Conservation (phyloP, 768 basidiomycete species). For the Tubosaeta brunneosetosa region DNA sequence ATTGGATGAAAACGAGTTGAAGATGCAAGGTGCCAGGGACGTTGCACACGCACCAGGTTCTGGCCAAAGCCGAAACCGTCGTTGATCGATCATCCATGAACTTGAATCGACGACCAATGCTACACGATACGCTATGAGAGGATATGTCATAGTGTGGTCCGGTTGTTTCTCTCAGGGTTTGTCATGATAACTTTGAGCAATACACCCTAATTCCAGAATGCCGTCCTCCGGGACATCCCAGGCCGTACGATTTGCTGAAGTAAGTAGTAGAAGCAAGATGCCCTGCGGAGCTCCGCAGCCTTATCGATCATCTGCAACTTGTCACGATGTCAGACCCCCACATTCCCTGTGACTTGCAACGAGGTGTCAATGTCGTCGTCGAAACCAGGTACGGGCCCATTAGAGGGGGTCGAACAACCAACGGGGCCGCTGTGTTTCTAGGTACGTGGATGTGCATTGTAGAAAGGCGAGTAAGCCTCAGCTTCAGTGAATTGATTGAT, state of each 20-base stretch:
- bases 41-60: constrained; percentile 25
- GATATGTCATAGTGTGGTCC: too few relatives aligned
- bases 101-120: background rate
- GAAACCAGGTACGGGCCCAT: constrained; percentile 54
- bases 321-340: constrained; percentile 27
- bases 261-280: too few relatives aligned
- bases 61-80: constrained; percentile 52
- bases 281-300: too few relatives aligned
- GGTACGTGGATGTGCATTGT: constrained; percentile 35
- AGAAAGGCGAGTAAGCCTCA: too few relatives aligned
- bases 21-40: constrained; percentile 46
- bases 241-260: too few relatives aligned
- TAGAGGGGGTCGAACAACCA: constrained; percentile 54
- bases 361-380: constrained; percentile 40
- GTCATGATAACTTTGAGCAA: too few relatives aligned
- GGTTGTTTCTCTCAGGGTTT: too few relatives aligned
- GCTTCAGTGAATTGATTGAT: background rate
- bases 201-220: too few relatives aligned
- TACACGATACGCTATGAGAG: too few relatives aligned
- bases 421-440: constrained; percentile 60
- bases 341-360: constrained; percentile 53
- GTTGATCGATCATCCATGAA: constrained; percentile 12
- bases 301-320: too few relatives aligned
- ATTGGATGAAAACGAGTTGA: constrained; percentile 79
- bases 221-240: too few relatives aligned